These are phyloP conservation scores for Fusarium sambucinum DNA, from an alignment of 2,329 filamentous ascomycete species.

Conservation along the genomic window DNA sequence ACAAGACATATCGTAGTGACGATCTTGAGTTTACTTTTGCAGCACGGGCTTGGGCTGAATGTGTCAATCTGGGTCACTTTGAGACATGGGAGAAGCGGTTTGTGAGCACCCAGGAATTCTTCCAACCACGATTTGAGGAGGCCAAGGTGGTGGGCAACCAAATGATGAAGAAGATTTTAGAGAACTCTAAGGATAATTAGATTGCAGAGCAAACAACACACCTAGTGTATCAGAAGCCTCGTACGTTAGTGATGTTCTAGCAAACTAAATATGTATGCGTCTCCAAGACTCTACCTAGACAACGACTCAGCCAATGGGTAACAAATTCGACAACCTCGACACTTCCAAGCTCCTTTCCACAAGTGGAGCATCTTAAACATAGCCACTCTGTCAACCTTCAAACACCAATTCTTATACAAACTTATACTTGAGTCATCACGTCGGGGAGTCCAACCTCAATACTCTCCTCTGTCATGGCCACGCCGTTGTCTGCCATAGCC, in stretches of 20 bases:
- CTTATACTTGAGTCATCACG: constrained; percentile 53
- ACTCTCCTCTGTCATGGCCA: constrained; percentile 69
- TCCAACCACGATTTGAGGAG: constrained; percentile 88
- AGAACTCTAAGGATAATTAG: constrained; percentile 70
- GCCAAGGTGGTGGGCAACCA: constrained; percentile 90
- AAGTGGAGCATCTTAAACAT: not conserved
- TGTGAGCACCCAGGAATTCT: constrained; percentile 89
- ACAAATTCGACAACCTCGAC: not conserved
- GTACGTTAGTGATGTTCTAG: constrained; percentile 11
- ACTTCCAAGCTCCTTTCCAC: constrained; percentile 4
- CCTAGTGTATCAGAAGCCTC: not conserved
- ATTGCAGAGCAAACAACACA: not conserved
- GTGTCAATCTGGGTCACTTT: constrained; percentile 90
- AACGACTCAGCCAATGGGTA: not conserved
- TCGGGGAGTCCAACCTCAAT: constrained; percentile 62
- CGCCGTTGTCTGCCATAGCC: constrained; percentile 59
- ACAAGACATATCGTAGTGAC: constrained; percentile 92
- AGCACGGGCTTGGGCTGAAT: constrained; percentile 94
- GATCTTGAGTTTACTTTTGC: constrained; percentile 99
- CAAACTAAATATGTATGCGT: constrained; percentile 7
- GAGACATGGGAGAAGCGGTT: constrained; percentile 94
- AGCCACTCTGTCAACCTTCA: not conserved
- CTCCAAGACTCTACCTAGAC: constrained; percentile 19
- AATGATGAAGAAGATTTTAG: constrained; percentile 96
- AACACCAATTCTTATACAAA: not conserved